Base-by-base conservation (phyloP, 2,329 filamentous ascomycete genomes). In the Paraphaeosphaeria minitans region DNA sequence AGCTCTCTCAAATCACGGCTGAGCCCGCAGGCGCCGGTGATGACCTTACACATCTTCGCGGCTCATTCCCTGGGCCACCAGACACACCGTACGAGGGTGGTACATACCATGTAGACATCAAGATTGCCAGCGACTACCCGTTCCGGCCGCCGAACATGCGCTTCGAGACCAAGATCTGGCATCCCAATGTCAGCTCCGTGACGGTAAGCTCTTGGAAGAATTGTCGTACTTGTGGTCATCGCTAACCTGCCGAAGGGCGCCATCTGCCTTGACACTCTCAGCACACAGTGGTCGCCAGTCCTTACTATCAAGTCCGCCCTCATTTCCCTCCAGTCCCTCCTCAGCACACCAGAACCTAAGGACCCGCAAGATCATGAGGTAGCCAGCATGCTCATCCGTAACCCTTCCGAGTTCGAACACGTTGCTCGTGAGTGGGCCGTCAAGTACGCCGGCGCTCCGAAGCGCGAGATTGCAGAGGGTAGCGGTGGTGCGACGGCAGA, bases 291-390 rank as follows among this genome's bases (percentile, higher is more conserved):
- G 95, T 97, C 94, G 6, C 95, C 95, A 0, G 93, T 99, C 24
- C 85, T 97, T 61, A 99, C 94, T 14, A 94, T 99, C 77, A 98
- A 97, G 80, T 96, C 92, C 21, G 92, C 94, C 39, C 86, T 99
- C 47, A 88, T 99, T 59, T 97, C 93, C 29, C 84, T 99, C 33
- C 93, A 97, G 76, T 94, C 93, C 66, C 87, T 99, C 19, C 90
- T 99, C 71, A 92, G 92, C 79, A 92, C 89, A 19, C 95, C 95
- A 3, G 96, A 99, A 76, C 94, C 95, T 0, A 96, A 94, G 70
- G 95, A 99, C 66, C 95, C 95, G 0, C 95, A 99, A 80, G 95
- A 99, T 72, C 93, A 93, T 41, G 92, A 97, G 76, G 95, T 98
- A 1, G 95, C 95, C 24, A 87, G 85, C 70, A 96, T 97, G 92